phyloP scores from a whole-genome alignment of 2,329 filamentous ascomycete genomes.

The Tolypocladium album region DNA sequence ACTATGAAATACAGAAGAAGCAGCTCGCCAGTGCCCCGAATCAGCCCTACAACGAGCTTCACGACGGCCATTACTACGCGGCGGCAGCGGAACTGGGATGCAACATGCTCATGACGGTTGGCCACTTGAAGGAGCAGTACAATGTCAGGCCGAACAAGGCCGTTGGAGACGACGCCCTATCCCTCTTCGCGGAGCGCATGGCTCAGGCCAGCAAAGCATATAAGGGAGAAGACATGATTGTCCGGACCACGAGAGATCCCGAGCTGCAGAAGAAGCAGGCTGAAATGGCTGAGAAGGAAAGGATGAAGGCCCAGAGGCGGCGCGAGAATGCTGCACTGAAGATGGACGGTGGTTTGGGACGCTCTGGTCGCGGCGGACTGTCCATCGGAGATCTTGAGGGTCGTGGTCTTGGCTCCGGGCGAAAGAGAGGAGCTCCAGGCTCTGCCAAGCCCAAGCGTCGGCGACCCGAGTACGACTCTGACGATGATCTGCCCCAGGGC shows the following conservation, averaged over 20 bases:
- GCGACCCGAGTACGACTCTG: slow-evolving; percentile 62
- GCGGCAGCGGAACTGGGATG: slow-evolving; percentile 59
- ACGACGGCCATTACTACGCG: slow-evolving; percentile 68
- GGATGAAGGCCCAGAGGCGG: slow-evolving; percentile 52
- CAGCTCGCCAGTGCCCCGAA: slow-evolving; percentile 50
- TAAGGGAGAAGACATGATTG: slow-evolving; percentile 51
- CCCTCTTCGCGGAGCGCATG: slow-evolving; percentile 56
- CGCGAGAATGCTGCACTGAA: slow-evolving; percentile 58
- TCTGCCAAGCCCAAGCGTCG: slow-evolving; percentile 40
- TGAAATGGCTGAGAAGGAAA: slow-evolving; percentile 65
- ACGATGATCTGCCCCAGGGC: slow-evolving; percentile 57
- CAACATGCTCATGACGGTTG: slow-evolving; percentile 59
- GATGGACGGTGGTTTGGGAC: slow-evolving; percentile 45
- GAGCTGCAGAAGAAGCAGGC: slow-evolving; percentile 65
- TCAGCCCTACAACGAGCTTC: slow-evolving; percentile 52
- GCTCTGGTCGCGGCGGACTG: slow-evolving; percentile 44
- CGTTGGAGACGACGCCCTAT: slow-evolving; percentile 60
- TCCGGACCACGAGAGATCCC: slow-evolving; percentile 61
- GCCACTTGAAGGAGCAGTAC: slow-evolving; percentile 65
- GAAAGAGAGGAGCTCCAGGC: slow-evolving; percentile 43
- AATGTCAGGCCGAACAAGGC: slow-evolving; percentile 56
- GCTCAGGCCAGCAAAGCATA: slow-evolving; percentile 49
- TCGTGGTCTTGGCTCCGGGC: slow-evolving; percentile 35
- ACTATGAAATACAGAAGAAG: slow-evolving; percentile 66
- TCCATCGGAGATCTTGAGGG: slow-evolving; percentile 62